These are phyloP conservation scores for Saxispiralis lemnorum DNA, from an alignment of 495 filamentous ascomycete genomes.

Conservation along the genomic window DNA sequence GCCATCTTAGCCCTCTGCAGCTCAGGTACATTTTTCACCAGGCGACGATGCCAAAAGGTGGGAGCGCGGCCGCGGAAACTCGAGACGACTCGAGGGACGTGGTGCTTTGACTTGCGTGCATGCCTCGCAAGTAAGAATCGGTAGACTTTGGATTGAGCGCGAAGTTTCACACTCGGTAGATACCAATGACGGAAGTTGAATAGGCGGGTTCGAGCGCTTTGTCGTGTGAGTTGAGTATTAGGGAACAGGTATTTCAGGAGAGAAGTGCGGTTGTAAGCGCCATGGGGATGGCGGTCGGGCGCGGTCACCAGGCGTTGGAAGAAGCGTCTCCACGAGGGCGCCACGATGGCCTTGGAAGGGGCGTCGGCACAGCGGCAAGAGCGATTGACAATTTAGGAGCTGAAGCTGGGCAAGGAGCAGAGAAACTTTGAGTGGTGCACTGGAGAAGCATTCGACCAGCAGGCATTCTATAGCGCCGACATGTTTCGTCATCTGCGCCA, in stretches of 20 bases:
- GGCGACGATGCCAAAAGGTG: conserved; percentile 6
- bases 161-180: conserved; percentile 49
- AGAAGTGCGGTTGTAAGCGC: conserved; percentile 5
- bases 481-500: too few species aligned
- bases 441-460: too few species aligned
- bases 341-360: conserved; percentile 1
- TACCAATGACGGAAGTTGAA: conserved; percentile 53
- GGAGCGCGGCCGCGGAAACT: conserved; percentile 15
- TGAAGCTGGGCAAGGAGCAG: too few species aligned
- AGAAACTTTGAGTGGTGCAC: too few species aligned
- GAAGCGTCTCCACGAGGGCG: conserved; percentile 7
- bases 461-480: too few species aligned
- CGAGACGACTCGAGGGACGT: conserved; percentile 10
- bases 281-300: not conserved
- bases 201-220: conserved; percentile 43
- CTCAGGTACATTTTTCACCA: conserved; percentile 21
- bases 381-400: not conserved
- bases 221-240: conserved; percentile 25
- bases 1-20: conserved; percentile 22
- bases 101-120: conserved; percentile 22
- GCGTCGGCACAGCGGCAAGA: too few species aligned
- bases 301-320: not conserved
- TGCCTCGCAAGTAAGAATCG: conserved; percentile 49
- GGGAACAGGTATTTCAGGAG: conserved; percentile 46
- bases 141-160: conserved; percentile 58